Evolutionary conservation across 495 filamentous ascomycete species (phyloP).

Genomic region (Neurospora sp.): DNA sequence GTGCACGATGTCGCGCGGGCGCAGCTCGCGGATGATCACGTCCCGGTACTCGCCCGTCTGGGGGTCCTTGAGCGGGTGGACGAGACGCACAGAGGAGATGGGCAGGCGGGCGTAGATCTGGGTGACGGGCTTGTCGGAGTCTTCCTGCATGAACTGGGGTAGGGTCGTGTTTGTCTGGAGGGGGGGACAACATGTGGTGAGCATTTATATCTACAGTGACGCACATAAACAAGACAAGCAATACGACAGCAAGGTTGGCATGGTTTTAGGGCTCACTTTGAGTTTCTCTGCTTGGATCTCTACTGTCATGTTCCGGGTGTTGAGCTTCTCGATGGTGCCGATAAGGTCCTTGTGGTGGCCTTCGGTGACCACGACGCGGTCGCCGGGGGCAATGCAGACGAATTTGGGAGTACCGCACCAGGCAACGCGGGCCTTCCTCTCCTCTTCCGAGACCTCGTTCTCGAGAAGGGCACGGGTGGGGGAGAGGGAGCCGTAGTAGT

Average conservation of each 20-base stretch:
- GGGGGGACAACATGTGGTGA: not conserved
- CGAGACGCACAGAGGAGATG: conserved; percentile 65
- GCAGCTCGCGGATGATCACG: conserved; percentile 63
- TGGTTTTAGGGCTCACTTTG: conserved; percentile 42
- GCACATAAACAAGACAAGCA: not conserved
- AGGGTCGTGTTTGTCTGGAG: conserved; percentile 46
- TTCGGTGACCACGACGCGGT: conserved; percentile 68
- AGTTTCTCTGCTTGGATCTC: conserved; percentile 50
- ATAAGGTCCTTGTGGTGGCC: conserved; percentile 77
- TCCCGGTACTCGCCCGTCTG: conserved; percentile 52
- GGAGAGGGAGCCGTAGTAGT: conserved; percentile 17
- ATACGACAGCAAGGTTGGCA: not conserved
- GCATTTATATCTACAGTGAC: not conserved
- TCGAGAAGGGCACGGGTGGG: conserved; percentile 18
- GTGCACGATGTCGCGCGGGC: conserved; percentile 27
- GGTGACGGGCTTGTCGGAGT: conserved; percentile 30
- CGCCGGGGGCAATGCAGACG: conserved; percentile 55
- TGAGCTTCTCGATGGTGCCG: conserved; percentile 44
- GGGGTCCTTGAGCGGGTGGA: conserved; percentile 59
- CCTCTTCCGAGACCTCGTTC: conserved; percentile 6
- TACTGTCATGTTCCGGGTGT: conserved; percentile 41
- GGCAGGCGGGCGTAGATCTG: conserved; percentile 43
- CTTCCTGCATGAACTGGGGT: conserved; percentile 41
- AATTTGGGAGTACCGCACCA: conserved; percentile 45
- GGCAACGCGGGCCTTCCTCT: conserved; percentile 21